Evolutionary conservation across 768 basidiomycete species (phyloP).

Genomic region (Crassisporium funariophilum): DNA sequence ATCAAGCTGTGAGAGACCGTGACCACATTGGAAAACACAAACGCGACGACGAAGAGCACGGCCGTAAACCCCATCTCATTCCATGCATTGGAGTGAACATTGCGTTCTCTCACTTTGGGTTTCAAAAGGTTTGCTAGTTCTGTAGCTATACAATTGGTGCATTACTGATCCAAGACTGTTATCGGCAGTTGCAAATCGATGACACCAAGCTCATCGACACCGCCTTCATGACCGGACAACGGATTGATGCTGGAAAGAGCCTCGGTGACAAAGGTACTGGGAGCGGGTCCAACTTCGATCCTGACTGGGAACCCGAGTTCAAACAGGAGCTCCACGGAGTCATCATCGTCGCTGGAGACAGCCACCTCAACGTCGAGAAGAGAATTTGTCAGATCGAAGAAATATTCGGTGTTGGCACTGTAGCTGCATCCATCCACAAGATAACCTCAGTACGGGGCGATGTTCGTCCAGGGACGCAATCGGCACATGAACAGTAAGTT

Average conservation of each 20-base stretch:
- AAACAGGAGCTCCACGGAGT: constrained; percentile 50
- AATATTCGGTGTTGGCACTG: constrained; percentile 34
- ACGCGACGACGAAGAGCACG: constrained; percentile 23
- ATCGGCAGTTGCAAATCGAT: constrained; percentile 38
- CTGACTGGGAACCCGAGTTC: constrained; percentile 55
- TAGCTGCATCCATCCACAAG: constrained; percentile 37
- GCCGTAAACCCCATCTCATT: constrained; percentile 27
- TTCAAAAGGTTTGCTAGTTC: constrained; percentile 34
- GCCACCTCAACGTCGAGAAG: constrained; percentile 36
- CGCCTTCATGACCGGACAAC: constrained; percentile 45
- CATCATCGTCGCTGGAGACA: constrained; percentile 50
- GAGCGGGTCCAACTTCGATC: constrained; percentile 24
- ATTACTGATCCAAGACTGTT: background rate
- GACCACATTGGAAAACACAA: constrained; percentile 41
- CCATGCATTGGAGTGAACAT: constrained; percentile 52
- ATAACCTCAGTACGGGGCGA: constrained; percentile 39
- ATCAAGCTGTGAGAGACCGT: constrained; percentile 42
- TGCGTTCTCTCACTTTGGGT: constrained; percentile 54
- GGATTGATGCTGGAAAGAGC: constrained; percentile 31
- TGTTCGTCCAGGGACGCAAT: constrained; percentile 42
- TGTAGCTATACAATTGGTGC: background rate
- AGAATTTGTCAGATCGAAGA: constrained; percentile 33
- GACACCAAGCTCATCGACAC: constrained; percentile 39
- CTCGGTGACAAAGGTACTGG: constrained; percentile 39
- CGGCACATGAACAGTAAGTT: constrained; percentile 52